Evolutionary conservation across 2,329 filamentous ascomycete species (phyloP).

Genomic region (Nemania serpens): DNA sequence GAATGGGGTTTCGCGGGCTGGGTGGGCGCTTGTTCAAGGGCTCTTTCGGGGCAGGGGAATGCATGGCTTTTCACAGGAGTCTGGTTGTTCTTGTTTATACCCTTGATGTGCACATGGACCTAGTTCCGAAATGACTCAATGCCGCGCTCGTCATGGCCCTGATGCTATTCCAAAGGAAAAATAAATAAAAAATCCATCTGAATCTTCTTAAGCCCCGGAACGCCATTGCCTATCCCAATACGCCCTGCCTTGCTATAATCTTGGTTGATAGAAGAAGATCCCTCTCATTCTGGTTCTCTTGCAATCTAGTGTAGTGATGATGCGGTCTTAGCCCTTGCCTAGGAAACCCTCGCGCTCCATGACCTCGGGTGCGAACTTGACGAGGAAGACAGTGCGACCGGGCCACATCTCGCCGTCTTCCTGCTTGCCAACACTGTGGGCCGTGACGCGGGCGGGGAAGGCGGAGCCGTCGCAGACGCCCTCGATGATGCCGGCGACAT

Average conservation of each 20-base stretch:
- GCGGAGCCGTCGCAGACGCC: conserved; percentile 92
- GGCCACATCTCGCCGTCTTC: conserved; percentile 82
- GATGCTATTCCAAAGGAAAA: neutral
- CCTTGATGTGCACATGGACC: neutral
- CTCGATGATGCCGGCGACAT: conserved; percentile 92
- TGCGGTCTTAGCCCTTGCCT: conserved; percentile 54
- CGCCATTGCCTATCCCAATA: conserved; percentile 17
- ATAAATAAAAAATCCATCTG: neutral
- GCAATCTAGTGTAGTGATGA: conserved; percentile 1
- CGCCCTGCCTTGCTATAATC: conserved; percentile 34
- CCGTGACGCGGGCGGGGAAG: conserved; percentile 86
- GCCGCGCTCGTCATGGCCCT: neutral
- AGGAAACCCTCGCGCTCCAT: conserved; percentile 88
- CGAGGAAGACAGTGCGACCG: conserved; percentile 90
- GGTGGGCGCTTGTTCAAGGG: conserved; percentile 5
- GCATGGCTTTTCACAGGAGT: conserved; percentile 7
- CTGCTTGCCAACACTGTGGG: conserved; percentile 72
- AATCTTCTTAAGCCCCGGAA: conserved; percentile 17
- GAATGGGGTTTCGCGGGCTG: neutral
- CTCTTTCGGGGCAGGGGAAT: neutral
- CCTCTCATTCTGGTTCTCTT: conserved; percentile 19
- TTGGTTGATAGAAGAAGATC: conserved; percentile 7
- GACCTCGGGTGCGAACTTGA: conserved; percentile 90
- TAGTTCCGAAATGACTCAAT: neutral
- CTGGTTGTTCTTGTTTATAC: conserved; percentile 4